Evolutionary conservation across 441 rosid genomes (phyloP).

Genomic region (Syzygium malaccense): DNA sequence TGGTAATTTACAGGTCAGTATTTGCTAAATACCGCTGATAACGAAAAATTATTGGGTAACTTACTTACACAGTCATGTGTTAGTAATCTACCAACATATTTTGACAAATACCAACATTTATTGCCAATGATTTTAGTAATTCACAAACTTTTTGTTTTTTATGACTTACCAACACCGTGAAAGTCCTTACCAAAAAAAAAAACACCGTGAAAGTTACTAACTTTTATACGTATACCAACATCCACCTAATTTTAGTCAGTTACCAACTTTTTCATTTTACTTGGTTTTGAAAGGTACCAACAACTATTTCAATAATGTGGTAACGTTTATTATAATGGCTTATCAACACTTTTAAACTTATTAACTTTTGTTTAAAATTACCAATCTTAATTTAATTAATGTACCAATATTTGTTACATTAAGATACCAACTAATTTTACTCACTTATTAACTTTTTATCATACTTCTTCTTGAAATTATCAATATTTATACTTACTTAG

Average conservation of each 20-base stretch:
- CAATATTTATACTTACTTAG: no score
- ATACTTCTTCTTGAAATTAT: no score
- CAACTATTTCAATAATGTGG: background rate
- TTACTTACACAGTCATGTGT: background rate
- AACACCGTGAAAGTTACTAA: background rate
- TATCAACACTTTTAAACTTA: background rate
- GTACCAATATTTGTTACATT: rapidly evolving
- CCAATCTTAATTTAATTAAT: background rate
- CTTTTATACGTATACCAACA: background rate
- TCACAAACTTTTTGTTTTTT: background rate
- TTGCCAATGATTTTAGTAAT: background rate
- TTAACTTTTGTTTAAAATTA: background rate
- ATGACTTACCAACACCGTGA: background rate
- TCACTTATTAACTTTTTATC: background rate
- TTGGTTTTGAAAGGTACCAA: background rate
- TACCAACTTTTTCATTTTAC: background rate
- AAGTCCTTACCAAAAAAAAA: background rate
- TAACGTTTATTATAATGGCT: background rate
- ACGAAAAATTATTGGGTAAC: background rate
- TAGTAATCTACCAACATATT: background rate
- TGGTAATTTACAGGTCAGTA: background rate
- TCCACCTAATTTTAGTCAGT: background rate
- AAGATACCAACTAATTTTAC: background rate
- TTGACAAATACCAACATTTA: background rate
- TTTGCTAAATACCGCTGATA: background rate